Base-by-base conservation (phyloP, 176 grass and related monocot genomes). In the Juncus inflexus region DNA sequence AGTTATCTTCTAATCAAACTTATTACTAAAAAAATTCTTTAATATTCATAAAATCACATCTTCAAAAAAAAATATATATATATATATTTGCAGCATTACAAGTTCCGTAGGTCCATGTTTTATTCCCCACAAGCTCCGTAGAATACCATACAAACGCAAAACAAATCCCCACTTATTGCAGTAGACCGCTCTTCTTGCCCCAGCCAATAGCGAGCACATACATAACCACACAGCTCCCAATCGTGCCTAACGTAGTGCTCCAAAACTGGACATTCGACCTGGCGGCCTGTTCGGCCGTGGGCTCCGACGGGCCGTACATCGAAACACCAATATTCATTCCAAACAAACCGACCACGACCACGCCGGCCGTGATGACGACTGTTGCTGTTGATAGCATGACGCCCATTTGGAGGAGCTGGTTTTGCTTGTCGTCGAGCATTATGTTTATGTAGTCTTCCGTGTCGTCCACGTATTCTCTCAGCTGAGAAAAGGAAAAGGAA, bases 351-450 rank as follows among this genome's bases (percentile, higher is more conserved):
- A 83, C 78, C 0, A 90, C 81, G 9, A 80, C 91, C 39, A 95
- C 83, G 8, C 81, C 91, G 0, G 81, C 91, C 0, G 86, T 90
- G 55, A 67, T 77, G 9, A 87, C 86, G 50, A 87, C 78, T 1
- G 84, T 96, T 9, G 91, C 91, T 2, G 81, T 83, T 5, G 78
- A 73, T 37, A 96, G 87, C 81, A 96, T 78, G 15, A 96, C 76
- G 39, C 81, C 87, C 79, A 87, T 96, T 62, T 96, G 91, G 41
- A 96, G 73, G 65, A 95, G 76, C 70, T 90, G 78, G 69, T 87
- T 90, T 64, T 95, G 90, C 63, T 95, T 90, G 61, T 90, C 78
- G 50, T 95, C 83, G 55, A 95, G 60, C 90, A 95, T 95, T 50
- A 95, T 77, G 71, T 95, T 77, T 63, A 96, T 87, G 50, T 96